These are phyloP conservation scores for Heterococcus sp. DNA, from an alignment of 108 stramenopile genomes.

Conservation along the genomic window DNA sequence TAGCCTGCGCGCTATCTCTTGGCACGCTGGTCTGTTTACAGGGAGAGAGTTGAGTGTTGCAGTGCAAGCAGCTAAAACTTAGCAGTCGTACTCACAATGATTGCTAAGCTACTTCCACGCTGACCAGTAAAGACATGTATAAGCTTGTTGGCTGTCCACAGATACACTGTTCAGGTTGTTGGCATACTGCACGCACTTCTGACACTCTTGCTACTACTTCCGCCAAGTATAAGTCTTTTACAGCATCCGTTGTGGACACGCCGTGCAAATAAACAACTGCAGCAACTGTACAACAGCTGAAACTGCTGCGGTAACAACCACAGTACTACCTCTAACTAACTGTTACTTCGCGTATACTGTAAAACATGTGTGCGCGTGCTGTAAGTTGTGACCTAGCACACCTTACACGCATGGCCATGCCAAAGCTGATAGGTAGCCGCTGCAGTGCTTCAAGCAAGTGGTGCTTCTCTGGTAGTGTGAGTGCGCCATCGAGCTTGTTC, in stretches of 20 bases:
- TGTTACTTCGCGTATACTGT: too few relatives aligned
- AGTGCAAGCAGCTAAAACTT: background rate
- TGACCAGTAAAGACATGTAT: background rate
- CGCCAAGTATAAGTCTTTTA: background rate
- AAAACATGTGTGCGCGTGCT: too few relatives aligned
- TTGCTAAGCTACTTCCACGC: background rate
- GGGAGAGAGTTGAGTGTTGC: background rate
- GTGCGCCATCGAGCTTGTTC: slow-evolving; percentile 49
- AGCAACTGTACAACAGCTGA: background rate
- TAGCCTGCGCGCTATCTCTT: slow-evolving; percentile 52
- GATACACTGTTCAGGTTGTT: too few relatives aligned
- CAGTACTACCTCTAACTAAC: too few relatives aligned
- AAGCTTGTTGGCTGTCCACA: too few relatives aligned
- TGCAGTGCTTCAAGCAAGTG: slow-evolving; percentile 81
- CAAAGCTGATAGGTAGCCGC: slow-evolving; percentile 93
- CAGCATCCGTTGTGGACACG: background rate
- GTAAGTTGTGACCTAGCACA: too few relatives aligned
- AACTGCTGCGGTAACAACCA: too few relatives aligned
- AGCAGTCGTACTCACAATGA: background rate
- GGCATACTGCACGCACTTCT: too few relatives aligned
- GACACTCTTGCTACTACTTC: too few relatives aligned
- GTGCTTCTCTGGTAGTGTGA: slow-evolving; percentile 21
- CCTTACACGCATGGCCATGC: slow-evolving; percentile 86
- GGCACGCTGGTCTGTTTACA: background rate
- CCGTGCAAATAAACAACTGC: background rate